Conservation (phyloP, 179 eudicot genomes). For the Amaranthus tricolor region DNA sequence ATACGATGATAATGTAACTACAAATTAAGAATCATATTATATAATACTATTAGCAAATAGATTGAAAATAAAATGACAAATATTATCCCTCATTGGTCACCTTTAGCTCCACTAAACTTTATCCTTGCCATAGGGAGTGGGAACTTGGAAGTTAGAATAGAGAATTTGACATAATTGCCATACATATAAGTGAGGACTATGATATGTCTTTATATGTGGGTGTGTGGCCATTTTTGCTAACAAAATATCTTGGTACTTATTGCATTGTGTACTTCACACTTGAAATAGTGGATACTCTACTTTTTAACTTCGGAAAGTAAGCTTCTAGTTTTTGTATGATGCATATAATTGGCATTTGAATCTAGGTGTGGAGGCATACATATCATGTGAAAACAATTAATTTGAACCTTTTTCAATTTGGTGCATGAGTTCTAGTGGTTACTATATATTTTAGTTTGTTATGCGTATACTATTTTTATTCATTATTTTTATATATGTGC, state of each 20-base stretch:
- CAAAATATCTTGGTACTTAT: not conserved
- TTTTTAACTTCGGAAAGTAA: not conserved
- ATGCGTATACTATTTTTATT: too few relatives aligned
- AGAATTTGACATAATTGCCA: conserved; percentile 4
- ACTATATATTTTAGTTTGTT: too few relatives aligned
- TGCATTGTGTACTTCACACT: not conserved
- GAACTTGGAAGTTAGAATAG: not conserved
- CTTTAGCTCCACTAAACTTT: not conserved
- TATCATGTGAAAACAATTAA: not conserved
- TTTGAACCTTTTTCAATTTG: not conserved
- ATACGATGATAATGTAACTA: too few relatives aligned
- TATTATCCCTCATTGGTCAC: not conserved
- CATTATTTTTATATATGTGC: too few relatives aligned
- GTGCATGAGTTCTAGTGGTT: too few relatives aligned
- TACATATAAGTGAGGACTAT: not conserved
- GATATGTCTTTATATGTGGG: too few relatives aligned
- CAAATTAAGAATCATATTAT: too few relatives aligned
- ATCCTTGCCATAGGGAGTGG: too few relatives aligned
- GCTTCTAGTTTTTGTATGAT: not conserved
- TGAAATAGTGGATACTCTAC: not conserved
- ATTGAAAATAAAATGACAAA: too few relatives aligned
- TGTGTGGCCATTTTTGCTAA: not conserved
- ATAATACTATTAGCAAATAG: too few relatives aligned
- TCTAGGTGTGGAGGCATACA: not conserved
- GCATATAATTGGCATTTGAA: not conserved